Conservation (phyloP, 805 yeast species). For the Ogataea kodamae region DNA sequence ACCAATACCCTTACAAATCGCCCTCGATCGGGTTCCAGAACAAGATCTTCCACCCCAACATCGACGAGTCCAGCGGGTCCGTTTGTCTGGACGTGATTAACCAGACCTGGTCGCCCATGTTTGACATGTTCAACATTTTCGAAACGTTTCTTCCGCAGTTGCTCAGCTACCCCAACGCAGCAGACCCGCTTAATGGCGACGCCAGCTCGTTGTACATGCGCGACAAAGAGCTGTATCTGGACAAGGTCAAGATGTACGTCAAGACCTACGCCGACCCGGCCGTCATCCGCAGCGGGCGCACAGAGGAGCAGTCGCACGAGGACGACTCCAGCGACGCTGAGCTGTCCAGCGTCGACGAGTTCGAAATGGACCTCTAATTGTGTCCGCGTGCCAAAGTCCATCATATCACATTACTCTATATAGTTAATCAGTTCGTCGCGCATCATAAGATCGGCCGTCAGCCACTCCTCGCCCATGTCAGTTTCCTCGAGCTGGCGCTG, state of each 20-base stretch:
- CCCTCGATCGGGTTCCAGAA: constrained; percentile 94
- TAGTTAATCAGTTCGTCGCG: constrained; percentile 10
- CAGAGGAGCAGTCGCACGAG: constrained; percentile 27
- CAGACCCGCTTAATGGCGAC: constrained; percentile 89
- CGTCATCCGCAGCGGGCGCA: constrained; percentile 26
- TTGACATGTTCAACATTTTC: constrained; percentile 84
- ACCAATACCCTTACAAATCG: constrained; percentile 90
- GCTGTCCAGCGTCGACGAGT: constrained; percentile 27
- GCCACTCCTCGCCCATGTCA: constrained; percentile 13
- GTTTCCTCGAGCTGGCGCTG: constrained; percentile 12
- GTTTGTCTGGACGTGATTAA: constrained; percentile 95
- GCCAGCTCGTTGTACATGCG: constrained; percentile 78
- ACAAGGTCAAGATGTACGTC: constrained; percentile 71
- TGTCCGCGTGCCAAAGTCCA: no score
- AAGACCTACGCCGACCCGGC: constrained; percentile 56
- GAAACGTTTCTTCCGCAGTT: constrained; percentile 92
- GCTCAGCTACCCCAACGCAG: constrained; percentile 86
- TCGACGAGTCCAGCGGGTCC: constrained; percentile 85
- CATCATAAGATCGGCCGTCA: constrained; percentile 3
- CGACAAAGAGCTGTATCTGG: constrained; percentile 63
- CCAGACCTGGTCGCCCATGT: constrained; percentile 98
- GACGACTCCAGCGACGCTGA: constrained; percentile 28
- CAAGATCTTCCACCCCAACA: constrained; percentile 91
- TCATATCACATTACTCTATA: constrained; percentile 3
- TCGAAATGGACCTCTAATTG: constrained; percentile 34